These are phyloP conservation scores for Teratosphaeria epicoccoides DNA, from an alignment of 2,329 filamentous ascomycete genomes.

Conservation along the genomic window DNA sequence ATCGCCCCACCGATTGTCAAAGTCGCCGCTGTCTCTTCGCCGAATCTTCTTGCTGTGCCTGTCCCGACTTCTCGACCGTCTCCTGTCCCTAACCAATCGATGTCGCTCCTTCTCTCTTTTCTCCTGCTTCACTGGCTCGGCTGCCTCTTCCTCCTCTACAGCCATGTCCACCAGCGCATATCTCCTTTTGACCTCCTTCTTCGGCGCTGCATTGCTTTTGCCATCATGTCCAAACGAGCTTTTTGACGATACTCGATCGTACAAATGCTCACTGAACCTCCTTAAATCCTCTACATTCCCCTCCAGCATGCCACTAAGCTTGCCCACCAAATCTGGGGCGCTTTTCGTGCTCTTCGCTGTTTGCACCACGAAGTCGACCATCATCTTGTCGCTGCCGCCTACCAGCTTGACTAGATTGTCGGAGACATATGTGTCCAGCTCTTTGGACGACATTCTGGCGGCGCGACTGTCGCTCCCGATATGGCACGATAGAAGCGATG, in stretches of 20 bases:
- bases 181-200: conserved; percentile 35
- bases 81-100: conserved; percentile 28
- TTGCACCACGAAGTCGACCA: conserved; percentile 47
- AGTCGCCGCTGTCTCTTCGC: conserved; percentile 43
- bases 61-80: conserved; percentile 24
- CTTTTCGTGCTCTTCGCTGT: conserved; percentile 43
- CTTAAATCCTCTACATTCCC: conserved; percentile 35
- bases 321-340: conserved; percentile 37
- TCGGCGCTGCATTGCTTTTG: conserved; percentile 11
- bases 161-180: conserved; percentile 47
- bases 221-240: conserved; percentile 15
- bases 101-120: conserved; percentile 26
- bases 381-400: conserved; percentile 45
- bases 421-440: conserved; percentile 31
- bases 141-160: conserved; percentile 30
- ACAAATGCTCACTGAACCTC: conserved; percentile 39
- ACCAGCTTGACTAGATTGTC: conserved; percentile 44
- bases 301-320: conserved; percentile 43
- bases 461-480: too few species aligned
- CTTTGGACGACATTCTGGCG: conserved; percentile 3
- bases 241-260: conserved; percentile 22
- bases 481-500: too few species aligned
- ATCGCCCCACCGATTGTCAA: conserved; percentile 74
- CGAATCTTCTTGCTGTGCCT: conserved; percentile 42
- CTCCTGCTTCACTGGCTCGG: conserved; percentile 10